These are phyloP conservation scores for Venturia pyrina DNA, from an alignment of 2,329 filamentous ascomycete genomes.

Conservation along the genomic window DNA sequence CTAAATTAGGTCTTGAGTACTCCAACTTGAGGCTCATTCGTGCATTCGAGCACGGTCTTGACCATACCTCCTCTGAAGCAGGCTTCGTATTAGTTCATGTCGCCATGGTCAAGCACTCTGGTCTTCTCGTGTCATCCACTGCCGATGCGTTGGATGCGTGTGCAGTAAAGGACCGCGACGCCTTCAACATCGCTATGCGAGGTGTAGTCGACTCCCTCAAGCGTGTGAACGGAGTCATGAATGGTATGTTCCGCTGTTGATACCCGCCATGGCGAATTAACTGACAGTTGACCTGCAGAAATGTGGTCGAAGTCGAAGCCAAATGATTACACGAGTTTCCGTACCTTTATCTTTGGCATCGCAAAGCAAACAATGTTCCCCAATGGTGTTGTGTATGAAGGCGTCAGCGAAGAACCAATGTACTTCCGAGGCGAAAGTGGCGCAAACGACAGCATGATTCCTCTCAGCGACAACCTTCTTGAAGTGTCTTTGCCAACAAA, in stretches of 20 bases:
- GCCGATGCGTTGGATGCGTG: conserved; percentile 53
- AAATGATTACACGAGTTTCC: conserved; percentile 75
- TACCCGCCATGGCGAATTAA: conserved; percentile 5
- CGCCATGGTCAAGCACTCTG: conserved; percentile 86
- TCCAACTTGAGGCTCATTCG: conserved; percentile 70
- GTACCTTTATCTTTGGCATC: conserved; percentile 95
- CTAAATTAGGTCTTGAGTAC: conserved; percentile 44
- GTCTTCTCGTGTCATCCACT: conserved; percentile 63
- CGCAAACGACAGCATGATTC: conserved; percentile 91
- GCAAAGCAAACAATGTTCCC: conserved; percentile 92
- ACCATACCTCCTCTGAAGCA: conserved; percentile 79
- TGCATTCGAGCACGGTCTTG: conserved; percentile 81
- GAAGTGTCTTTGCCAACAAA: conserved; percentile 82
- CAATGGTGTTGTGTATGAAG: conserved; percentile 80
- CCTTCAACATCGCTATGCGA: conserved; percentile 47
- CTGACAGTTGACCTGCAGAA: conserved; percentile 26
- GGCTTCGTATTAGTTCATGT: conserved; percentile 95
- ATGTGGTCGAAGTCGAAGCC: conserved; percentile 92
- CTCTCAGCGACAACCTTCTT: conserved; percentile 78
- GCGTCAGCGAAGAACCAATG: conserved; percentile 63
- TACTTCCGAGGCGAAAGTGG: conserved; percentile 87
- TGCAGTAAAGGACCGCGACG: conserved; percentile 33
- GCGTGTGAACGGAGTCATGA: conserved; percentile 71
- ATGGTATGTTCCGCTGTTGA: conserved; percentile 38
- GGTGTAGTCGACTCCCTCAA: conserved; percentile 50